phyloP scores from a whole-genome alignment of 2,329 filamentous ascomycete species.

The Aspergillus awamori region DNA sequence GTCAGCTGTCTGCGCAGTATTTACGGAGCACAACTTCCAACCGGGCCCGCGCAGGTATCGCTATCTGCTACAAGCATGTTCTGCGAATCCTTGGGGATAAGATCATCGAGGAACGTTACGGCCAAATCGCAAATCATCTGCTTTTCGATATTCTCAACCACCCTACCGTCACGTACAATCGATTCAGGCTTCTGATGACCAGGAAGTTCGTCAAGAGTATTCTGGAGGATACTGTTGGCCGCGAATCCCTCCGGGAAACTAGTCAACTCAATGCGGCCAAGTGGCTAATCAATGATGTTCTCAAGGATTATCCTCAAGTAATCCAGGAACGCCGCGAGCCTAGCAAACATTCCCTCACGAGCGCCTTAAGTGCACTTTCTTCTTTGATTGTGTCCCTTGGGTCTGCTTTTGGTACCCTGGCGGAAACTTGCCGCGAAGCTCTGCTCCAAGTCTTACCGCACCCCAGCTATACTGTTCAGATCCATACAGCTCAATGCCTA shows the following conservation, averaged over 20 bases:
- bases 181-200: constrained; percentile 83
- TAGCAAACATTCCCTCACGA: constrained; percentile 80
- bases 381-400: constrained; percentile 79
- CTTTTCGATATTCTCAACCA: constrained; percentile 79
- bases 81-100: constrained; percentile 78
- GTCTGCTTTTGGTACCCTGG: constrained; percentile 76
- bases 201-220: constrained; percentile 82
- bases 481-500: constrained; percentile 83
- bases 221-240: constrained; percentile 80
- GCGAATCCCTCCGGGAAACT: constrained; percentile 81
- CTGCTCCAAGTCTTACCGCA: constrained; percentile 89
- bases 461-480: constrained; percentile 93
- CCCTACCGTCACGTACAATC: constrained; percentile 74
- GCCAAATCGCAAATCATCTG: constrained; percentile 77
- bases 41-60: constrained; percentile 77
- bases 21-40: constrained; percentile 77
- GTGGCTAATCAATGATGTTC: constrained; percentile 78
- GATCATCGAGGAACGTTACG: constrained; percentile 80
- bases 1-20: constrained; percentile 78
- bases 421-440: constrained; percentile 82
- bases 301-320: constrained; percentile 93
- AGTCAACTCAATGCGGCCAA: constrained; percentile 83
- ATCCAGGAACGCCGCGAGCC: constrained; percentile 86
- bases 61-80: constrained; percentile 82
- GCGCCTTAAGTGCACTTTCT: constrained; percentile 75